Percentiles rank a stretch among this genome's conserved stretches.
phyloP scores from a whole-genome alignment of 805 yeast genomes.

The Wilhelminamyces savonicus region DNA sequence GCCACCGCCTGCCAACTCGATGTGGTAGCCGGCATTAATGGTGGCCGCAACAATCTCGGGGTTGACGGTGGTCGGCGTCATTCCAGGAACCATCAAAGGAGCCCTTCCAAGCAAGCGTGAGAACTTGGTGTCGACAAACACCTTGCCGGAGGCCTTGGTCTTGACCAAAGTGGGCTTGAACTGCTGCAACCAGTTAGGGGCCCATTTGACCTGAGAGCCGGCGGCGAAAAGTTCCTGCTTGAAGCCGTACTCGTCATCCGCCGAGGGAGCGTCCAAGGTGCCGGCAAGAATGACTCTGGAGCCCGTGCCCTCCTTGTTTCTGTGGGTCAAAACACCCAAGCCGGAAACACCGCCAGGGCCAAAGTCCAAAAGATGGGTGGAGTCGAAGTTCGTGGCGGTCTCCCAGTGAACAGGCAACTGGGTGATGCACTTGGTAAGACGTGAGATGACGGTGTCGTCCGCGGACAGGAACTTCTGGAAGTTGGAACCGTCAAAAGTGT shows the following conservation, averaged over 20 bases:
- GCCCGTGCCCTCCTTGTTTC: constrained; percentile 98
- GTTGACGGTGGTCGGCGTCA: constrained; percentile 97
- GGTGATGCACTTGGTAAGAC: constrained; percentile 79
- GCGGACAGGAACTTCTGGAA: constrained; percentile 42
- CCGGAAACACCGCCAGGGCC: constrained; percentile 99
- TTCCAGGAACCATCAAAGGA: constrained; percentile 97
- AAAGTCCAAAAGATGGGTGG: constrained; percentile 90
- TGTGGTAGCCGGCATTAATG: constrained; percentile 92
- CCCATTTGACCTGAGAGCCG: constrained; percentile 62
- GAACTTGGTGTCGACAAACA: constrained; percentile 89
- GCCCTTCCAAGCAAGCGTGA: constrained; percentile 89
- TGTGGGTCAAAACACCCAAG: constrained; percentile 89
- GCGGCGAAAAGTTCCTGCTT: constrained; percentile 89
- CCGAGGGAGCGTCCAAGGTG: constrained; percentile 54
- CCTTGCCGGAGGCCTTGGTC: constrained; percentile 57
- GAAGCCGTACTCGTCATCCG: constrained; percentile 86
- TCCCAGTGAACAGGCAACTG: constrained; percentile 95
- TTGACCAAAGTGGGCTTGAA: constrained; percentile 81
- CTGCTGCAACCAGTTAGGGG: constrained; percentile 87
- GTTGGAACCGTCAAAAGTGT: constrained; percentile 81
- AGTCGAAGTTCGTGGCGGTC: constrained; percentile 67
- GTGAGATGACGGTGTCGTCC: constrained; percentile 49
- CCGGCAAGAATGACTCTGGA: constrained; percentile 92
- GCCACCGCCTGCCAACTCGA: constrained; percentile 99
- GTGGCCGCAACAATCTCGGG: constrained; percentile 94